Percentiles rank a stretch among this genome's conserved stretches.
Conservation (phyloP, 2,329 filamentous ascomycete species). For the Capronia epimyces region DNA sequence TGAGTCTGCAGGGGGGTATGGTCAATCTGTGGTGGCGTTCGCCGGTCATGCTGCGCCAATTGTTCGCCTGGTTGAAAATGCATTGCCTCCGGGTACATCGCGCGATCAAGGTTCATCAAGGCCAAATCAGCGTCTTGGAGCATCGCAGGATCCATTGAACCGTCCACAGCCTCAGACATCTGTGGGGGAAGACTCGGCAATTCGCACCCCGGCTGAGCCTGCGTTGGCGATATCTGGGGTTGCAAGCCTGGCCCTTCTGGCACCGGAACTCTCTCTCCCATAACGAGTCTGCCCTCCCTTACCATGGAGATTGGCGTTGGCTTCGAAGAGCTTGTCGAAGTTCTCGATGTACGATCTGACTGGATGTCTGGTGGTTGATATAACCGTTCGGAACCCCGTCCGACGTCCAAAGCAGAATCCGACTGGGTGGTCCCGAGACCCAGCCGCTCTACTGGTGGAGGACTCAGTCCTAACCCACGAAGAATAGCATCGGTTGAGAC, state of each 20-base stretch:
- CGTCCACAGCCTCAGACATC: constrained; percentile 1
- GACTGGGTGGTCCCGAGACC: constrained; percentile 4
- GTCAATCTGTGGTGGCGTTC: not conserved
- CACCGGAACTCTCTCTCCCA: constrained; percentile 2
- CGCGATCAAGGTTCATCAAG: constrained; percentile 3
- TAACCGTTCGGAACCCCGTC: constrained; percentile 1
- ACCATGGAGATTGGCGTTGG: constrained; percentile 1
- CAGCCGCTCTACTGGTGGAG: constrained; percentile 13
- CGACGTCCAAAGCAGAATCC: constrained; percentile 8
- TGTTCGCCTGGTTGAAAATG: not conserved
- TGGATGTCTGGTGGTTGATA: constrained; percentile 19
- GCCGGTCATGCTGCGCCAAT: not conserved
- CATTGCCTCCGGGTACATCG: constrained; percentile 5
- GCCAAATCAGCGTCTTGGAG: constrained; percentile 5
- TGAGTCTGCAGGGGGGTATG: not conserved
- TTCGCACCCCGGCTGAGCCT: not conserved
- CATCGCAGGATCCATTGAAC: constrained; percentile 10
- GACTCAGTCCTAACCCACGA: constrained; percentile 17
- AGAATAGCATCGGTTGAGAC: constrained; percentile 24
- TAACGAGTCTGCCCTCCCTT: not conserved
- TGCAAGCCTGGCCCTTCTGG: not conserved
- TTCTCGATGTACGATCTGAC: not conserved
- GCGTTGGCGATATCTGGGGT: not conserved
- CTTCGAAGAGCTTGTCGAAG: constrained; percentile 2
- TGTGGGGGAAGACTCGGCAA: not conserved